Percentiles rank a stretch among this genome's conserved stretches.
phyloP scores from a whole-genome alignment of 2,329 filamentous ascomycete genomes.

The Fusarium albosuccineum region DNA sequence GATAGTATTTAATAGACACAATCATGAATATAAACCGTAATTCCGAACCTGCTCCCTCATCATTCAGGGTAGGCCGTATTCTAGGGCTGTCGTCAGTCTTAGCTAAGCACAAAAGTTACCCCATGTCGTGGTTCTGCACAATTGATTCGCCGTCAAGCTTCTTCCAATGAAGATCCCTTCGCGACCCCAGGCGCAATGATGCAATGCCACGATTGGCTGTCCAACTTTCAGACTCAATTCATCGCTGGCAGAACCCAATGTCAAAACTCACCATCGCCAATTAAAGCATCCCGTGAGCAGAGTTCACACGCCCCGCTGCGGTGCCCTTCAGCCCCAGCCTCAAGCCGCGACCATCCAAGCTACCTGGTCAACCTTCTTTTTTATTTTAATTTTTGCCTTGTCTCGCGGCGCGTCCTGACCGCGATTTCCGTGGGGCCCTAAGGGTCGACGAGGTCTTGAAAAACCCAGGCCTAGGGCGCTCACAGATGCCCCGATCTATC shows the following conservation, averaged over 20 bases:
- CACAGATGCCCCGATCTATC: conserved; percentile 18
- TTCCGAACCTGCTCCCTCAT: too few relatives aligned
- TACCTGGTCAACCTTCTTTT: conserved; percentile 11
- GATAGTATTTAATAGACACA: too few relatives aligned
- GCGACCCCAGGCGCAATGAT: conserved; percentile 42
- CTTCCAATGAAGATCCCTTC: conserved; percentile 44
- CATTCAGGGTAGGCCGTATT: conserved; percentile 18
- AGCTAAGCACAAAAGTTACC: conserved; percentile 27
- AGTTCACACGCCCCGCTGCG: conserved; percentile 15
- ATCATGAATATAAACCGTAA: too few relatives aligned
- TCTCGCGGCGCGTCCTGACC: conserved; percentile 22
- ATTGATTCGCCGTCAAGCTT: conserved; percentile 35
- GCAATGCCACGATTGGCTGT: conserved; percentile 45
- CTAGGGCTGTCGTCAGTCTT: conserved; percentile 28
- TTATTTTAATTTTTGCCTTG: not conserved
- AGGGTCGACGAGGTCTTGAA: conserved; percentile 26
- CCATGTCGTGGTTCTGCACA: conserved; percentile 22
- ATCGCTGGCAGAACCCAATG: conserved; percentile 23
- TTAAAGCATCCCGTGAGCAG: conserved; percentile 26
- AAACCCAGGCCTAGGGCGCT: conserved; percentile 31
- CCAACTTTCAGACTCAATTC: conserved; percentile 31
- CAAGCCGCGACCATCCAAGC: conserved; percentile 13
- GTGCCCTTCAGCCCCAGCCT: conserved; percentile 19
- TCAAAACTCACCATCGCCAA: conserved; percentile 34
- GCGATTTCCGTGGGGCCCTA: conserved; percentile 40